phyloP scores from a whole-genome alignment of 2,329 filamentous ascomycete genomes.

The Diaporthe velutina region DNA sequence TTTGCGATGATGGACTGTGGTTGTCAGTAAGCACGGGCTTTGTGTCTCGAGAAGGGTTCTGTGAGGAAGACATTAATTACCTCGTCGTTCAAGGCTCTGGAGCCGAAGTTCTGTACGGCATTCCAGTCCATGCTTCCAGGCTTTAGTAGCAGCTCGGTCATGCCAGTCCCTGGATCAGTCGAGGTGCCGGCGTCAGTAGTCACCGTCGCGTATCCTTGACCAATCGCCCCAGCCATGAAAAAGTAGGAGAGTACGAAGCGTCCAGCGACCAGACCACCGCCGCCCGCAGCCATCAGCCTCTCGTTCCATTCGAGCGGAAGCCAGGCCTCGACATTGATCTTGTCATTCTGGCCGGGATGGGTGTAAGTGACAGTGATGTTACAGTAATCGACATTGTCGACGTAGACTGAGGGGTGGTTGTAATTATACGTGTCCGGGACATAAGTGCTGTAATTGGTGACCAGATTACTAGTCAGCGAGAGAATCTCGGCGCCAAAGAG shows the following conservation, averaged over 20 bases:
- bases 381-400: conserved; percentile 32
- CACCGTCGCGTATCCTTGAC: conserved; percentile 44
- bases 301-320: conserved; percentile 21
- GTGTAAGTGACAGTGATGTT: conserved; percentile 24
- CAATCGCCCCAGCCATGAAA: conserved; percentile 41
- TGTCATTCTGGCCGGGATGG: conserved; percentile 13
- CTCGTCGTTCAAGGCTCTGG: conserved; percentile 42
- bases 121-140: conserved; percentile 43
- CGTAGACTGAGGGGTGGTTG: conserved; percentile 33
- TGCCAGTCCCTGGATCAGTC: conserved; percentile 16
- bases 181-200: conserved; percentile 46
- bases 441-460: conserved; percentile 39
- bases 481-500: conserved; percentile 40
- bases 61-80: neutral
- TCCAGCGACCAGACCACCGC: conserved; percentile 18
- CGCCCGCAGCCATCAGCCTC: conserved; percentile 9
- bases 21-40: neutral
- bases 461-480: conserved; percentile 33
- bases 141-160: conserved; percentile 1
- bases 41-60: neutral
- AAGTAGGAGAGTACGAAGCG: conserved; percentile 33
- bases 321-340: conserved; percentile 9
- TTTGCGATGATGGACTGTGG: conserved; percentile 53
- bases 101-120: conserved; percentile 42
- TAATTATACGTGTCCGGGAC: conserved; percentile 26